Evolutionary conservation across 169 alveolate species (phyloP).

Genomic region (Plasmodium falciparum): DNA sequence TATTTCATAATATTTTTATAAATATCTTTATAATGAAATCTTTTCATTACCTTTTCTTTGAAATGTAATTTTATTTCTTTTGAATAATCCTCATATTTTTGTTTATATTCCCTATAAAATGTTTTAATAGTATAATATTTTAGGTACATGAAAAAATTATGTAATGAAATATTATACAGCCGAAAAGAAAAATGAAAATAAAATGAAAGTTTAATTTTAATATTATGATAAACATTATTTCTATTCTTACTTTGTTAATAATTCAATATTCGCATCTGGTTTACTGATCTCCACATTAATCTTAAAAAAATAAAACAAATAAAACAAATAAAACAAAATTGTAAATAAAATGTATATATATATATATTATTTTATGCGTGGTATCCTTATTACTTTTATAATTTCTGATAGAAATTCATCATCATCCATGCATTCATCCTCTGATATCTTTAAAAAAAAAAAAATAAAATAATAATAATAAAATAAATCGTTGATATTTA

Average conservation of each 20-base stretch:
- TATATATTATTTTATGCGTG: too few relatives aligned
- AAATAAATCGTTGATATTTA: neutral
- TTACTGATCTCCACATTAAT: slow-evolving; percentile 46
- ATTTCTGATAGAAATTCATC: slow-evolving; percentile 54
- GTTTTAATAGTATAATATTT: too few relatives aligned
- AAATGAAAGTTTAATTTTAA: neutral
- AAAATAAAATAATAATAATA: neutral
- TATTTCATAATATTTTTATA: neutral
- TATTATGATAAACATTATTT: too few relatives aligned
- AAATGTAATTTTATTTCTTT: slow-evolving; percentile 38
- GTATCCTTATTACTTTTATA: slow-evolving; percentile 1
- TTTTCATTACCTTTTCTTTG: slow-evolving; percentile 26
- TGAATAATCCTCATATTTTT: slow-evolving; percentile 40
- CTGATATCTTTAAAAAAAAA: slow-evolving; percentile 43
- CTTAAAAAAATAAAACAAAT: neutral
- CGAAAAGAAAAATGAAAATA: neutral
- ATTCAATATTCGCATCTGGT: slow-evolving; percentile 36
- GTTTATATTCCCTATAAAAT: slow-evolving; percentile 39
- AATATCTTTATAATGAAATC: too few relatives aligned
- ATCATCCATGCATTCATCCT: slow-evolving; percentile 57
- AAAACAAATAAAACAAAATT: neutral
- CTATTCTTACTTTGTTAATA: slow-evolving; percentile 35
- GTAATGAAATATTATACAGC: neutral
- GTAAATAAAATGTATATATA: neutral
- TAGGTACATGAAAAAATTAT: too few relatives aligned